phyloP scores from a whole-genome alignment of 352 stramenopile species.

The Plasmopara muralis region DNA sequence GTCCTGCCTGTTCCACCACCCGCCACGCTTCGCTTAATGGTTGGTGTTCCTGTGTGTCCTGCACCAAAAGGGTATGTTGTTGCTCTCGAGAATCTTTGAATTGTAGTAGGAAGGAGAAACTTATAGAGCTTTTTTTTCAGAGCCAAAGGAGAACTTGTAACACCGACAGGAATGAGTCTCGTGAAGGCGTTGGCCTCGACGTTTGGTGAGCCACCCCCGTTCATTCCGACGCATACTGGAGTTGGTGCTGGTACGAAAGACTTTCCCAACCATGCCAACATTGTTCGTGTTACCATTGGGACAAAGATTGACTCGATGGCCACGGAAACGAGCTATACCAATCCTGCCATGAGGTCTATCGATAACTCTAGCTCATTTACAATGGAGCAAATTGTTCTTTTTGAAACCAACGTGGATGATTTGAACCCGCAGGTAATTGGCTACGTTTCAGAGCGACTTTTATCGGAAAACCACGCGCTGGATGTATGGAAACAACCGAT shows the following conservation, averaged over 20 bases:
- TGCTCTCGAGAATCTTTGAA: neutral
- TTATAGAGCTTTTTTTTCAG: slow-evolving; percentile 14
- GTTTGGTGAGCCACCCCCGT: slow-evolving; percentile 70
- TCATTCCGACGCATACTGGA: slow-evolving; percentile 67
- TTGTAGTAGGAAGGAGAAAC: neutral
- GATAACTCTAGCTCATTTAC: slow-evolving; percentile 9
- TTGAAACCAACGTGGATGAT: slow-evolving; percentile 91
- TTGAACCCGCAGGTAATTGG: slow-evolving; percentile 82
- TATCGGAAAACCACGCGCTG: slow-evolving; percentile 53
- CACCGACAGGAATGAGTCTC: slow-evolving; percentile 93
- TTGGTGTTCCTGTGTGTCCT: slow-evolving; percentile 89
- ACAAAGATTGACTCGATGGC: slow-evolving; percentile 33
- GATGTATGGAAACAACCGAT: slow-evolving; percentile 87
- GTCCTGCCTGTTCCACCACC: slow-evolving; percentile 92
- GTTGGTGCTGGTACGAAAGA: slow-evolving; percentile 87
- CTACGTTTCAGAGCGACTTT: slow-evolving; percentile 65
- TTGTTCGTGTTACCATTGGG: slow-evolving; percentile 84
- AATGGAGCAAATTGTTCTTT: slow-evolving; percentile 54
- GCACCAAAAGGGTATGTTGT: slow-evolving; percentile 69
- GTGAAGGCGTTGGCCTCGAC: slow-evolving; percentile 81
- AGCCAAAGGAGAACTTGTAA: slow-evolving; percentile 91
- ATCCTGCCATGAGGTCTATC: slow-evolving; percentile 23
- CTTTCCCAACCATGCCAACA: slow-evolving; percentile 84
- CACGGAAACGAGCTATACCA: slow-evolving; percentile 31
- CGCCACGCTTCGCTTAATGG: slow-evolving; percentile 92